Percentiles rank a stretch among this genome's conserved stretches.
Evolutionary conservation across 306 rosid species (phyloP).

Genomic region (Glycine tomentella): DNA sequence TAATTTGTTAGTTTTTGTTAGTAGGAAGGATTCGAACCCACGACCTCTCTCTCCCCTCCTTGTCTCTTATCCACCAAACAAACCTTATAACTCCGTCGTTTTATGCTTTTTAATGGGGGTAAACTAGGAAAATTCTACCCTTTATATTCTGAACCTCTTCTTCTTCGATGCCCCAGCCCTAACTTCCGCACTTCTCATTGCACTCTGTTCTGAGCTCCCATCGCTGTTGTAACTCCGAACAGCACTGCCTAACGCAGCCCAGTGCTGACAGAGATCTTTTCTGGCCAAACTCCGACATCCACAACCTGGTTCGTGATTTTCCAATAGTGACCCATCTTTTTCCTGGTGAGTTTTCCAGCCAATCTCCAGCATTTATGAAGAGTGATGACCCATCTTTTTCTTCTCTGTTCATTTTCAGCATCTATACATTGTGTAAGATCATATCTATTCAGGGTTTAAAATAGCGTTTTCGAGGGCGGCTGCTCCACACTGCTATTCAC

Average conservation of each 20-base stretch:
- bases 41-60: conserved; percentile 60
- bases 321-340: background rate
- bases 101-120: background rate
- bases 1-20: no score
- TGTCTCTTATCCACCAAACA: no score
- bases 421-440: no score
- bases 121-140: no score
- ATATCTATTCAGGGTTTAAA: background rate
- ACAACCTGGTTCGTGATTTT: background rate
- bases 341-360: background rate
- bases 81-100: background rate
- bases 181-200: background rate
- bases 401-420: background rate
- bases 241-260: background rate
- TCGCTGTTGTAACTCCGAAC: background rate
- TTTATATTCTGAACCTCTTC: background rate
- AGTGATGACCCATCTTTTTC: background rate
- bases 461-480: no score
- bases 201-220: background rate
- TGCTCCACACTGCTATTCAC: background rate
- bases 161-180: background rate
- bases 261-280: background rate
- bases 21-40: background rate
- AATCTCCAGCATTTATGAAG: background rate
- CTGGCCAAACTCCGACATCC: background rate